A percentile compares a stretch with the other conserved stretches of the same genome.
phyloP scores from a whole-genome alignment of 2,329 filamentous ascomycete species.

The Chaetomiaceae sp. region DNA sequence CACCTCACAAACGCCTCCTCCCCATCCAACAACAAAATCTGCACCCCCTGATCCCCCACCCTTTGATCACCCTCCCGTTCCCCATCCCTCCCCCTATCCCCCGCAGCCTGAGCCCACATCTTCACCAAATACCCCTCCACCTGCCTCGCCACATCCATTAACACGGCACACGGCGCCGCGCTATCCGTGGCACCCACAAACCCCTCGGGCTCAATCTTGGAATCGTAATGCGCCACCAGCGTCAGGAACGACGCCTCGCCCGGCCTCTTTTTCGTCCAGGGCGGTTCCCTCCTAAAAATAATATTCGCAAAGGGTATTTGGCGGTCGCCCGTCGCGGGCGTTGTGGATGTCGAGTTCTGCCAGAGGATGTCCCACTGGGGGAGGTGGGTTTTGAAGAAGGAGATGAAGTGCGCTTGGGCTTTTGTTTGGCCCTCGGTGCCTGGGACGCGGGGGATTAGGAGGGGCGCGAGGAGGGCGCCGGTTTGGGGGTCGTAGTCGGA shows the following conservation, averaged over 20 bases:
- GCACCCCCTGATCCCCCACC: slow-evolving; percentile 62
- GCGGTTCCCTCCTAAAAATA: slow-evolving; percentile 72
- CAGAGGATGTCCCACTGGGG: slow-evolving; percentile 76
- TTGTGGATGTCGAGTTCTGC: slow-evolving; percentile 83
- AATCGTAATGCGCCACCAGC: slow-evolving; percentile 81
- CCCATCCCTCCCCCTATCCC: slow-evolving; percentile 42
- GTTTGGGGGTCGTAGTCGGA: slow-evolving; percentile 72
- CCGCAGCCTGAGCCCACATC: slow-evolving; percentile 55
- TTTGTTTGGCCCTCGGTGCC: slow-evolving; percentile 70
- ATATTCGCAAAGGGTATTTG: slow-evolving; percentile 72
- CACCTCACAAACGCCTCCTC: slow-evolving; percentile 75
- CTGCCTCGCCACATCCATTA: slow-evolving; percentile 70
- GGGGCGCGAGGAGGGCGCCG: slow-evolving; percentile 72
- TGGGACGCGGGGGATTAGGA: slow-evolving; percentile 83
- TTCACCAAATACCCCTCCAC: slow-evolving; percentile 67
- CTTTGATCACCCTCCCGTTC: slow-evolving; percentile 44
- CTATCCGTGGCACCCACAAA: slow-evolving; percentile 85
- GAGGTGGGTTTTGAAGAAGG: slow-evolving; percentile 76
- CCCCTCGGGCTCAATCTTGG: slow-evolving; percentile 64
- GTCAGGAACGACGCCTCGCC: slow-evolving; percentile 71
- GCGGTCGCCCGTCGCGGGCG: slow-evolving; percentile 64
- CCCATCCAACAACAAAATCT: slow-evolving; percentile 76
- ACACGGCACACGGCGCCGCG: slow-evolving; percentile 77
- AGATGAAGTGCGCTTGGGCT: slow-evolving; percentile 75
- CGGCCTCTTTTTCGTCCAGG: slow-evolving; percentile 54